These are phyloP conservation scores for Apiospora sp. DNA, from an alignment of 2,329 filamentous ascomycete genomes.

Conservation along the genomic window DNA sequence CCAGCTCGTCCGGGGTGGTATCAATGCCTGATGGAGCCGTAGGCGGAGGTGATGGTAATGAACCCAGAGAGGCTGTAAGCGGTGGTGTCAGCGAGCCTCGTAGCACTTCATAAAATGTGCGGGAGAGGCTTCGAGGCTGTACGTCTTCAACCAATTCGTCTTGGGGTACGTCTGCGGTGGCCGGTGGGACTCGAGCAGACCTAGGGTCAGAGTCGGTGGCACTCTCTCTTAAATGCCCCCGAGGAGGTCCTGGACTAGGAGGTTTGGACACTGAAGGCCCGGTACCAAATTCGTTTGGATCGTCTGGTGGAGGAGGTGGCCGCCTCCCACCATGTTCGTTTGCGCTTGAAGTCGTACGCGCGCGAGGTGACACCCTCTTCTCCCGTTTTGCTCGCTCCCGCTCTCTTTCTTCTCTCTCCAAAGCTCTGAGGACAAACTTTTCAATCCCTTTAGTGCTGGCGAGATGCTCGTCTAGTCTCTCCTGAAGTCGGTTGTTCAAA, in stretches of 20 bases:
- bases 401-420: slow-evolving; percentile 22
- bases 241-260: neutral
- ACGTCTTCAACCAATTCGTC: neutral
- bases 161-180: neutral
- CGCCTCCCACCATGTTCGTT: no score
- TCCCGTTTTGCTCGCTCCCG: no score
- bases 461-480: slow-evolving; percentile 20
- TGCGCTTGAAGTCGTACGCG: no score
- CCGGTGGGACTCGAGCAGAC: neutral
- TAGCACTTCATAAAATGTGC: neutral
- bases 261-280: neutral
- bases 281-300: neutral
- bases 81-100: neutral
- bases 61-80: no score
- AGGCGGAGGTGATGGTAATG: neutral
- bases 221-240: neutral
- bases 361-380: no score
- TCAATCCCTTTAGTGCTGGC: slow-evolving; percentile 31
- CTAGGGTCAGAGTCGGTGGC: neutral
- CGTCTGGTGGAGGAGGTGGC: neutral
- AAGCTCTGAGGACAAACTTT: slow-evolving; percentile 27
- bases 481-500: neutral
- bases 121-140: neutral
- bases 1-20: no score
- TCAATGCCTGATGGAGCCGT: neutral